Percentiles rank a stretch among this genome's conserved stretches.
Evolutionary conservation across 768 basidiomycete species (phyloP).

Genomic region (Lentinula guzmanii): DNA sequence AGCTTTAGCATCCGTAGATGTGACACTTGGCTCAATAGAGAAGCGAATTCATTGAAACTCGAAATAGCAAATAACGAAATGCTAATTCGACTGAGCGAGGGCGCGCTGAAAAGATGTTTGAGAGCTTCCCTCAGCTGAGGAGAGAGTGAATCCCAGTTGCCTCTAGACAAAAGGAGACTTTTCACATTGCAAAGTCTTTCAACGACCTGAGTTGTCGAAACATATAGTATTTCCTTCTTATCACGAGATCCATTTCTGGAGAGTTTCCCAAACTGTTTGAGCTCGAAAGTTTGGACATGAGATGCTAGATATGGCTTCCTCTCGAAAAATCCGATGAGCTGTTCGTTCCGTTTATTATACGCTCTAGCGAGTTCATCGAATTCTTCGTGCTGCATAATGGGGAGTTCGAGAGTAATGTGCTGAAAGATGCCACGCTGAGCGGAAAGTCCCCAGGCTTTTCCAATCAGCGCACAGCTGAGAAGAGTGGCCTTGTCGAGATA

Average conservation of each 20-base stretch:
- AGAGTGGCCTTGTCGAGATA: constrained; percentile 8
- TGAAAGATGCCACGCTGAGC: constrained; percentile 13
- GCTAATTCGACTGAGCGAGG: neutral
- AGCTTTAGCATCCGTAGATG: neutral
- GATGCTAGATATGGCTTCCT: neutral
- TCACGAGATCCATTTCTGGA: no score
- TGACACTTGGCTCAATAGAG: neutral
- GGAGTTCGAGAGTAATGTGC: neutral
- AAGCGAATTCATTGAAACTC: neutral
- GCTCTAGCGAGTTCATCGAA: neutral
- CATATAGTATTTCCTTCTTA: neutral
- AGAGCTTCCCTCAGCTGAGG: neutral
- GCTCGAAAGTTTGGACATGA: neutral
- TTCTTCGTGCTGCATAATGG: neutral
- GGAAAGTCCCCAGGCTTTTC: constrained; percentile 9
- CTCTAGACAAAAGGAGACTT: neutral
- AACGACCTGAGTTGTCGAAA: neutral
- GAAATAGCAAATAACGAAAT: neutral
- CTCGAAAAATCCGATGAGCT: neutral
- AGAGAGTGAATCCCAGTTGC: neutral
- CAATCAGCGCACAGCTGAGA: constrained; percentile 9
- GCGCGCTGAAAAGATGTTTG: neutral
- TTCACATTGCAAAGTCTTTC: neutral
- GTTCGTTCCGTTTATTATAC: neutral
- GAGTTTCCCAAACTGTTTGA: neutral